These are phyloP conservation scores for Cardiospermum halicacabum DNA, from an alignment of 345 rosid genomes.

Conservation along the genomic window DNA sequence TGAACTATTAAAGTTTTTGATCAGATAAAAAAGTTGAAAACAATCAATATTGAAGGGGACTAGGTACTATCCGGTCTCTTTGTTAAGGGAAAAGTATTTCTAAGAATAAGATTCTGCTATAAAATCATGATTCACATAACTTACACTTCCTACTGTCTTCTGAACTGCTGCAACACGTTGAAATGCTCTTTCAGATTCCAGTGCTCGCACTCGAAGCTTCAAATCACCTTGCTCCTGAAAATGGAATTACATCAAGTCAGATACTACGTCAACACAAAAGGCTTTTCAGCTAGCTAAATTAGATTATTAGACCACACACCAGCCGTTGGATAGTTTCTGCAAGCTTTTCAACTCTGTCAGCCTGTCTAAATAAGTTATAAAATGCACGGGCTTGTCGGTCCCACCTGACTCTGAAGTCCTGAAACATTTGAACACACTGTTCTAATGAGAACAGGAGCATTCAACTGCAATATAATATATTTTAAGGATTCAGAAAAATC, in stretches of 20 bases:
- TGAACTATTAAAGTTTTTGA: neutral
- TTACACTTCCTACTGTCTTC: conserved; percentile 87
- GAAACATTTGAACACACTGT: conserved; percentile 24
- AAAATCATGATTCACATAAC: conserved; percentile 21
- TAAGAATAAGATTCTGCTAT: neutral
- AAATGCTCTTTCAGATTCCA: conserved; percentile 94
- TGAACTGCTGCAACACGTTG: conserved; percentile 95
- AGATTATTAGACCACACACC: conserved; percentile 41
- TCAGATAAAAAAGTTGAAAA: neutral
- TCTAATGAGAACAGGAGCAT: neutral
- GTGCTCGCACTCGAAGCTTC: conserved; percentile 87
- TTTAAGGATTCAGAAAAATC: conserved; percentile 16
- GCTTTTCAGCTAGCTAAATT: conserved; percentile 1
- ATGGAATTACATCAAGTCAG: neutral
- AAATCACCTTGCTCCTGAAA: conserved; percentile 97
- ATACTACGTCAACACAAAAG: neutral
- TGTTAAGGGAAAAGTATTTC: neutral
- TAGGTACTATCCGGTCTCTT: neutral
- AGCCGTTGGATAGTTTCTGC: conserved; percentile 76
- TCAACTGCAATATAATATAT: neutral
- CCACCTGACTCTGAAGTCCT: conserved; percentile 93
- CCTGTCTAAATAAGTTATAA: conserved; percentile 93
- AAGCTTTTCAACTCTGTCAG: conserved; percentile 90
- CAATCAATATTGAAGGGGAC: neutral
- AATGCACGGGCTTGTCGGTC: conserved; percentile 91